These are phyloP conservation scores for Termitomyces sp. DNA, from an alignment of 768 basidiomycete genomes.

Conservation along the genomic window DNA sequence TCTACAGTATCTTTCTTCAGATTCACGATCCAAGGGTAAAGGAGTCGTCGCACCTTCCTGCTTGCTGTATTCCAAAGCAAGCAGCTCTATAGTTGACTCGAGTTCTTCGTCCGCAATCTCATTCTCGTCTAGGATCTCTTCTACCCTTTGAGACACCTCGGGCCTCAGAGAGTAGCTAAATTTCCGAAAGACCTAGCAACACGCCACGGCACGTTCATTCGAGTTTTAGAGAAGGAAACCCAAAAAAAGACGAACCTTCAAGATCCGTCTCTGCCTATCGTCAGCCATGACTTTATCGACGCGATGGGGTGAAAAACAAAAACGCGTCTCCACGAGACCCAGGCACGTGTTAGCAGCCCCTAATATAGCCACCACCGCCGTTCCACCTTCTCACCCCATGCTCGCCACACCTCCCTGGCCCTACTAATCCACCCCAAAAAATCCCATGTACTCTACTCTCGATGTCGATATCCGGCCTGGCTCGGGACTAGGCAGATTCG, in stretches of 20 bases:
- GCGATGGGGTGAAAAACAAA: background rate
- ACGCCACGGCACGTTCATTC: background rate
- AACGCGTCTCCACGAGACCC: constrained; percentile 6
- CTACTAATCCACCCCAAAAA: background rate
- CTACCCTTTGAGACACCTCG: constrained; percentile 67
- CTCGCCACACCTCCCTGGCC: background rate
- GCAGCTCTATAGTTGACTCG: constrained; percentile 71
- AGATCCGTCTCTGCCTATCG: constrained; percentile 41
- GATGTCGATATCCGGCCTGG: constrained; percentile 79
- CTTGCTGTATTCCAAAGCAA: constrained; percentile 85
- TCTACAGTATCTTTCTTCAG: constrained; percentile 35
- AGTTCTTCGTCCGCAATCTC: constrained; percentile 68
- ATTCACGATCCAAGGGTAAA: background rate
- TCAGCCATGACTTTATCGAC: constrained; percentile 31
- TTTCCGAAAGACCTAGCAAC: constrained; percentile 72
- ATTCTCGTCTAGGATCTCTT: constrained; percentile 66
- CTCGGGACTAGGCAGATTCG: constrained; percentile 72
- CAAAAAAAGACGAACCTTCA: constrained; percentile 33
- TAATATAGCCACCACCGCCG: constrained; percentile 8
- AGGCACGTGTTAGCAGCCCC: constrained; percentile 7
- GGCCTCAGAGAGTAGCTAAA: constrained; percentile 86
- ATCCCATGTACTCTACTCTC: constrained; percentile 58
- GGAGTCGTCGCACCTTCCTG: constrained; percentile 63
- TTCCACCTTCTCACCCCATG: background rate
- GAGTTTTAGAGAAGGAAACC: background rate